A percentile compares a stretch with the other conserved stretches of the same genome.
These are phyloP conservation scores for Ambrosiella beaveri DNA, from an alignment of 2,329 filamentous ascomycete species.

Conservation along the genomic window DNA sequence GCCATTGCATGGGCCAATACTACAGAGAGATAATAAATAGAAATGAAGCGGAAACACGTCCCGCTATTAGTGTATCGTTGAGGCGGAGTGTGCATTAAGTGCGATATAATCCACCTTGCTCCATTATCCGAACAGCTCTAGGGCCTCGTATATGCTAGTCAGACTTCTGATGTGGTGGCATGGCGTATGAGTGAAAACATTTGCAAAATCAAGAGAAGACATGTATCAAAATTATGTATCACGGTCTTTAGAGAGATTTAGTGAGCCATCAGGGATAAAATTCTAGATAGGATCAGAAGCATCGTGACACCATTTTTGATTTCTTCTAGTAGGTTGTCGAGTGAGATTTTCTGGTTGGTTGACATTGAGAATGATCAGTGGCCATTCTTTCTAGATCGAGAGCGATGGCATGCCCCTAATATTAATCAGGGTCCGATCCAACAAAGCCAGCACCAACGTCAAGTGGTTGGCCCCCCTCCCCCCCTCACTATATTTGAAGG, in stretches of 20 bases:
- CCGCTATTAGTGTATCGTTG: background rate
- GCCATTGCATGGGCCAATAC: background rate
- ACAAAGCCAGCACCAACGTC: slow-evolving; percentile 3
- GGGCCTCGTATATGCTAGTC: slow-evolving; percentile 1
- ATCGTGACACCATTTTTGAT: background rate
- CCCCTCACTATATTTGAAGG: slow-evolving; percentile 7
- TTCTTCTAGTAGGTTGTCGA: background rate
- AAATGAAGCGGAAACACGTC: too few species aligned
- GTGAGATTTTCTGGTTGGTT: background rate
- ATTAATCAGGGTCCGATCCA: slow-evolving; percentile 7
- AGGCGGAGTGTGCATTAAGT: background rate
- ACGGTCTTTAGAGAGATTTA: too few species aligned
- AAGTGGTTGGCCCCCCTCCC: background rate
- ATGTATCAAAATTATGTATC: background rate
- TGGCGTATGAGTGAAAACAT: background rate
- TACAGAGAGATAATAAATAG: background rate
- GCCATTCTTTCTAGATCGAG: background rate
- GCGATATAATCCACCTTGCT: background rate
- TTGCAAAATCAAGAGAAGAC: background rate
- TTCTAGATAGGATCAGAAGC: background rate
- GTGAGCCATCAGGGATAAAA: background rate
- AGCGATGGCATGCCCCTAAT: slow-evolving; percentile 1
- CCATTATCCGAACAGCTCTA: background rate
- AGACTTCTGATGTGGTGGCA: background rate
- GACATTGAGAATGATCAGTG: background rate